phyloP scores from a whole-genome alignment of 2,329 filamentous ascomycete genomes.

The Beauveria pseudobassiana region DNA sequence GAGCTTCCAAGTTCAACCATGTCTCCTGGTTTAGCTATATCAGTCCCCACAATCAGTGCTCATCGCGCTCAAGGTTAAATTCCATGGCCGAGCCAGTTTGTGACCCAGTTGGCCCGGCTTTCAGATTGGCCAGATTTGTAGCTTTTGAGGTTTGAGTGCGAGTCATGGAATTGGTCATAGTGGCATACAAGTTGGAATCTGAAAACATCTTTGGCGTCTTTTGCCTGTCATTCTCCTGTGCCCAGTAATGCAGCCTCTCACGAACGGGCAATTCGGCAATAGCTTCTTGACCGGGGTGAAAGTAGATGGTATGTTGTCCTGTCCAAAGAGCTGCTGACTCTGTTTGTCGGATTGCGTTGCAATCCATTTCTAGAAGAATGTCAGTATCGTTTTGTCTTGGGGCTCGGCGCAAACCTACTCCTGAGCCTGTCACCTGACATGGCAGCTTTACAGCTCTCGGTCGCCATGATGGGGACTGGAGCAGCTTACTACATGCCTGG shows the following conservation, averaged over 20 bases:
- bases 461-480: not conserved
- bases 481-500: not conserved
- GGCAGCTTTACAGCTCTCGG: not conserved
- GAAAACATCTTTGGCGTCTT: slow-evolving; percentile 15
- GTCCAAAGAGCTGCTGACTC: not conserved
- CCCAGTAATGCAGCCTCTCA: slow-evolving; percentile 35
- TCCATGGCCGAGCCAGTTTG: slow-evolving; percentile 4
- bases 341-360: not conserved
- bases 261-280: slow-evolving; percentile 25
- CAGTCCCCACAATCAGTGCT: slow-evolving; percentile 6
- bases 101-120: not conserved
- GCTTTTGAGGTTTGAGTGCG: slow-evolving; percentile 13
- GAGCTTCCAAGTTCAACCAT: slow-evolving; percentile 26
- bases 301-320: not conserved
- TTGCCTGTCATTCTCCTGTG: slow-evolving; percentile 26
- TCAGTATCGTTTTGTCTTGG: not conserved
- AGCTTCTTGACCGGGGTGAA: not conserved
- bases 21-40: slow-evolving; percentile 11
- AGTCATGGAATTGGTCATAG: slow-evolving; percentile 24
- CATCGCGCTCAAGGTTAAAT: slow-evolving; percentile 1
- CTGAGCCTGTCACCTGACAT: not conserved
- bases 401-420: not conserved
- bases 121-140: not conserved
- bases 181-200: slow-evolving; percentile 3
- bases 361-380: not conserved